Evolutionary conservation across 75 land plant genomes (phyloP).

Genomic region (Azolla pinnata): DNA sequence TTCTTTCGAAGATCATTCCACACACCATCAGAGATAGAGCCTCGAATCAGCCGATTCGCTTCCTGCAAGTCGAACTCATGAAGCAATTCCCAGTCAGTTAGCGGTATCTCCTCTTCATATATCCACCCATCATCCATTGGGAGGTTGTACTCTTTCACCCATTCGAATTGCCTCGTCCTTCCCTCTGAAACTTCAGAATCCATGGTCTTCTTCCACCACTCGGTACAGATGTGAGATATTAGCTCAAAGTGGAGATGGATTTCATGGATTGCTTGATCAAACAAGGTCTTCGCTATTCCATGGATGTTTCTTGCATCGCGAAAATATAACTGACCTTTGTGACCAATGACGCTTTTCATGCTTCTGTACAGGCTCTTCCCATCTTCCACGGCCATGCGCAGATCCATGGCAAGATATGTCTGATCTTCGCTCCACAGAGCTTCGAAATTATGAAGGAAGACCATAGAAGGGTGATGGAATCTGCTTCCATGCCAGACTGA

Average conservation of each 20-base stretch:
- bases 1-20: background rate
- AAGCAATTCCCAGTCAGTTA: conserved; percentile 2
- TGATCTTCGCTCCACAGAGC: background rate
- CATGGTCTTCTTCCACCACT: background rate
- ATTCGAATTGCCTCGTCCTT: background rate
- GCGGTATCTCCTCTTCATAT: background rate
- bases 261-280: no score
- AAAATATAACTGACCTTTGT: no score
- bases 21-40: background rate
- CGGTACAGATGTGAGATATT: background rate
- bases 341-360: no score
- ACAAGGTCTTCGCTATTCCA: no score
- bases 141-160: background rate
- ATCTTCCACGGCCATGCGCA: background rate
- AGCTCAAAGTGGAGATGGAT: background rate
- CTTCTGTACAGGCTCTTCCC: background rate
- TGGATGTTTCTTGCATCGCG: no score
- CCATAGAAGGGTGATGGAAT: background rate
- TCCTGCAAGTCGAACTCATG: conserved; percentile 1
- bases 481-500: conserved; percentile 1
- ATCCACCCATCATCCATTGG: no score
- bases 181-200: background rate
- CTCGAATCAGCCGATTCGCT: background rate
- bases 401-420: background rate
- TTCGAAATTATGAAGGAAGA: background rate